Evolutionary conservation across 371 early-diverging fungal species (phyloP).

Genomic region (Mortierella sp.): DNA sequence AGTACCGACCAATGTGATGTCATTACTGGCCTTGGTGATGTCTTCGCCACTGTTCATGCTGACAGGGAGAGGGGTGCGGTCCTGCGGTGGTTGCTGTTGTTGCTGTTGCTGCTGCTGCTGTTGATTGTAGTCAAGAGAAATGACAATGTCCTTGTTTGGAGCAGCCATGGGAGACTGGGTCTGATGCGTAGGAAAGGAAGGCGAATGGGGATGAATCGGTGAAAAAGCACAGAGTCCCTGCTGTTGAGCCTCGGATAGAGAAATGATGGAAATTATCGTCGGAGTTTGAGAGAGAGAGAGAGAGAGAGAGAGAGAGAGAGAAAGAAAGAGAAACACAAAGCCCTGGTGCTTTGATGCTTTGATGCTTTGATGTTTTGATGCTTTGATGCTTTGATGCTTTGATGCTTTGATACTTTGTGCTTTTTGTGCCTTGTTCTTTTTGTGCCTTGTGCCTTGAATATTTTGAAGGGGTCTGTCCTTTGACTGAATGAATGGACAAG

Average conservation of each 20-base stretch:
- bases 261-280: not conserved
- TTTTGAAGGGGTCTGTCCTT: too few relatives aligned
- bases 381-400: too few relatives aligned
- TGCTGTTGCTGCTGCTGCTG: not conserved
- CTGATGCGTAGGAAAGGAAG: not conserved
- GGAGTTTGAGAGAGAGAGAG: not conserved
- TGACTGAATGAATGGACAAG: too few relatives aligned
- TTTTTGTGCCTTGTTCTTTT: too few relatives aligned
- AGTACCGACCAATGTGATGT: too few relatives aligned
- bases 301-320: not conserved
- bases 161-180: too few relatives aligned
- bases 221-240: not conserved
- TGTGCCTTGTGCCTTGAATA: too few relatives aligned
- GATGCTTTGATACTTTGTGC: too few relatives aligned
- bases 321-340: not conserved
- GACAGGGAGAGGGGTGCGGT: not conserved
- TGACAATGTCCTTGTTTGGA: constrained; percentile 6
- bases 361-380: too few relatives aligned
- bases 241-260: not conserved
- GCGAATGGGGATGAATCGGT: not conserved
- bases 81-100: constrained; percentile 8
- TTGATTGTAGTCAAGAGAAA: constrained; percentile 3
- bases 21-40: constrained; percentile 2
- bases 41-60: constrained; percentile 3
- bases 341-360: too few relatives aligned